Base-by-base conservation (phyloP, 441 rosid genomes). In the Gossypium schwendimanii region DNA sequence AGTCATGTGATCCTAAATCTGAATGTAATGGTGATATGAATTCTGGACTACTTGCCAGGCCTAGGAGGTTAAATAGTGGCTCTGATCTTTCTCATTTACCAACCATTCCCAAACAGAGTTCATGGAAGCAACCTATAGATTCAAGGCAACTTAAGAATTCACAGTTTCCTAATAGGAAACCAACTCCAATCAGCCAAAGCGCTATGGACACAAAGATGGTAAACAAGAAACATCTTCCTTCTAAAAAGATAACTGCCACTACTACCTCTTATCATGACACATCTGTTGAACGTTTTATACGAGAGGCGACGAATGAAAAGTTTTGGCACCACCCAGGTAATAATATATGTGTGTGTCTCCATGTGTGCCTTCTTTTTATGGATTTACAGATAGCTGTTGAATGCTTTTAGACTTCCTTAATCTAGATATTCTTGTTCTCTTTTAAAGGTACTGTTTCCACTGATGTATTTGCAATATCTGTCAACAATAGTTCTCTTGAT, bases 271-370 rank as follows among this genome's bases (percentile, higher is more conserved):
- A 91, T 79, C 98, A 90, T 71, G 99, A 95, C 83, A 87, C 99
- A 20, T 95, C 99, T 18, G 99, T 95, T 69, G 99, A 95, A 79
- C 98, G 99, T 71, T 88, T 95, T 36, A 89, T 95, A 82, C 84
- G 99, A 74, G 99, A 95, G 82, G 97, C 90, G 84, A 95, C 98
- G 49, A 91, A 84, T 71, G 91, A 93, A 78, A 95, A 89, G 79
- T 89, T 93, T 80, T 95, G 99, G 99, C 92, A 85, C 78, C 92
- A 85, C 67, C 93, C 98, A 84, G 99, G 99, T 95, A 93, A 78
- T 59, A 52, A 55, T 55, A 21, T 55, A 21, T 55, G 26, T 54
- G 9, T 20, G 11, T 0, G 14, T 20, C 9, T 20, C 3, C 3
- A 20, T 55, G 12, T 17, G 10, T 54, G 26, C 20, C 3, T 17